Base-by-base conservation (phyloP, 2,329 filamentous ascomycete genomes). In the Epichloe elymi region DNA sequence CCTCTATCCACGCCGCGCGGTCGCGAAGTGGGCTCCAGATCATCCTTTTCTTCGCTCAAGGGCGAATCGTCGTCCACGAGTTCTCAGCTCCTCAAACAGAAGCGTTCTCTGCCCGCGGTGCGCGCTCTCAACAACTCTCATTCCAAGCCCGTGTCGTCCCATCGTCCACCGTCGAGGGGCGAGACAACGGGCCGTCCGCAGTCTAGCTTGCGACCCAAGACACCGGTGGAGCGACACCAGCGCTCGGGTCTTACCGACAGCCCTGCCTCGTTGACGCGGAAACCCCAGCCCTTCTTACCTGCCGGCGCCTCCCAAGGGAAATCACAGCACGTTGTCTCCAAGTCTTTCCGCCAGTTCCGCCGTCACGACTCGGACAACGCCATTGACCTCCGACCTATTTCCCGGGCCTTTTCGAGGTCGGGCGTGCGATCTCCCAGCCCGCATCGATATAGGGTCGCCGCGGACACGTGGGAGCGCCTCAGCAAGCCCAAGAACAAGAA, bases 361-460 rank as follows among this genome's bases (percentile, higher is more conserved):
- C 86, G 91, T 43, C 83, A 88, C 60, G 88, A 94, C 60, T 95
- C 88, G 8, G 88, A 95, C 49, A 79, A 80, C 54, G 75, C 73
- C 26, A 70, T 76, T 30, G 80, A 84, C 37, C 64, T 75, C 43
- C 74, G 80, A 30, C 78, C 80, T 4, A 65, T 67, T 37, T 83
- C 80, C 10, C 72, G 80, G 20, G 66, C 78, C 1, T 65, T 80
- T 36, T 83, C 80, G 38, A 74, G 80, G 56, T 74, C 76, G 35
- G 74, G 72, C 5, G 72, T 79, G 62, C 74, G 80, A 44, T 81
- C 78, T 42, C 80, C 79, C 43, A 83, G 79, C 59, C 81, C 80
- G 46, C 72, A 72, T 59, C 71, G 73, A 54, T 67, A 64, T 47
- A 63, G 61, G 49, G 61, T 65, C 58, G 57, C 73, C 66, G 76